Percentiles rank a stretch among this genome's conserved stretches.
Conservation (phyloP, 305 asterid genomes). For the Ajuga reptans region DNA sequence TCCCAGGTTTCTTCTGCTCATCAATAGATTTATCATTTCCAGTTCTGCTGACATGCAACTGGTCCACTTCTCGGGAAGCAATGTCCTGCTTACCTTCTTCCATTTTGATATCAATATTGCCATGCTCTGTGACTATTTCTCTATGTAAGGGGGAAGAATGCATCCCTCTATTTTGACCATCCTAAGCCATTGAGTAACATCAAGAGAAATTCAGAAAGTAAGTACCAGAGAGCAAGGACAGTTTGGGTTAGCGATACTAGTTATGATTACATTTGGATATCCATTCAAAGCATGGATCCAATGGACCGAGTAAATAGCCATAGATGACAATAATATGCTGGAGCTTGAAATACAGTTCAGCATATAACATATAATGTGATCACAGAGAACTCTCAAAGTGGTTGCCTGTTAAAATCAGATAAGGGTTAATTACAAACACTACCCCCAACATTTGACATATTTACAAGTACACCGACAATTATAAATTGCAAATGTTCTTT, state of each 20-base stretch:
- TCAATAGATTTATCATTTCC: conserved; percentile 32
- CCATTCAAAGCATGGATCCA: conserved; percentile 16
- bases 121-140: conserved; percentile 33
- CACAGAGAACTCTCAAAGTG: conserved; percentile 16
- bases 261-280: conserved; percentile 5
- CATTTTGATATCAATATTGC: conserved; percentile 28
- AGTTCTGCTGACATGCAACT: conserved; percentile 28
- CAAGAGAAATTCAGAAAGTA: neutral
- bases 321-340: neutral
- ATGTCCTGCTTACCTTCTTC: conserved; percentile 33
- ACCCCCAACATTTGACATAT: neutral
- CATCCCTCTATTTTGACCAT: conserved; percentile 36
- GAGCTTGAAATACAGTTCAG: conserved; percentile 2
- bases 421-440: neutral
- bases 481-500: neutral
- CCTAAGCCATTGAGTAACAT: conserved; percentile 30
- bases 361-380: neutral
- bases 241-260: neutral
- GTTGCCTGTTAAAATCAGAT: neutral
- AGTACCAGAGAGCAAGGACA: neutral
- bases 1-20: conserved; percentile 31
- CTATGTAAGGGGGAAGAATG: conserved; percentile 31
- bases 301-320: conserved; percentile 2
- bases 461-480: neutral
- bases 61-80: conserved; percentile 35